Evolutionary conservation across 805 yeast genomes (phyloP), one percentile per base, ranked within the genome.

Genomic region (Torulaspora maleeae): DNA sequence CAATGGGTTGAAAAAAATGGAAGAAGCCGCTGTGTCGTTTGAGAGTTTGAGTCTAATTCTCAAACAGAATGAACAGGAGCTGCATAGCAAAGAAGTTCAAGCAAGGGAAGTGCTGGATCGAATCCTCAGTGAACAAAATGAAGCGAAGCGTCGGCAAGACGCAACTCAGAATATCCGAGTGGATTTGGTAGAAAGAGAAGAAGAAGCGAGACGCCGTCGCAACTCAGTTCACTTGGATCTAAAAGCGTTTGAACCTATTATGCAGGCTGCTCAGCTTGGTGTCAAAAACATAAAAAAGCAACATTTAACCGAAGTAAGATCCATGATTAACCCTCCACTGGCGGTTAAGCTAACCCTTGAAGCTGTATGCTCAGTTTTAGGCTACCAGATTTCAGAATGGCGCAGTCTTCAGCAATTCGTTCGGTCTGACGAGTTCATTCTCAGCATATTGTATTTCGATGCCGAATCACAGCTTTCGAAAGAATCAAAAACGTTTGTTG

Each of bases 211-310:
- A 3, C 67, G 63, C 10, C 73, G 95, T 28, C 73, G 78, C 49
- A 60, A 63, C 0, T 53, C 59, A 1, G 96, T 87, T 0, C 59
- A 78, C 65, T 60, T 66, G 5, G 91, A 87, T 45, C 70, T 91
- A n/a, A 80, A 77, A 12, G 67, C 71, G 5, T 95, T 90, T 0
- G 93, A 88, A 57, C 96, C 97, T 0, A 83, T 93, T 0, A 83
- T 90, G 5, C 45, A 77, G 2, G 95, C 84, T 51, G 98, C 98
- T 0, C 85, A 84, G 56, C 70, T 77, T 49, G 95, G 96, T 12
- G 98, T 91, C n/a, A 84, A 85, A 53, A 85, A 87, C 55, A 91
- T 91, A 50, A 88, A 89, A 64, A 91, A 91, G 61, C 95, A 86
- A 49, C 97, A 91, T 58, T 70, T 91, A 34, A 86, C 95, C 1